Evolutionary conservation across 2,329 filamentous ascomycete species (phyloP).

Genomic region (Beauveria australis): DNA sequence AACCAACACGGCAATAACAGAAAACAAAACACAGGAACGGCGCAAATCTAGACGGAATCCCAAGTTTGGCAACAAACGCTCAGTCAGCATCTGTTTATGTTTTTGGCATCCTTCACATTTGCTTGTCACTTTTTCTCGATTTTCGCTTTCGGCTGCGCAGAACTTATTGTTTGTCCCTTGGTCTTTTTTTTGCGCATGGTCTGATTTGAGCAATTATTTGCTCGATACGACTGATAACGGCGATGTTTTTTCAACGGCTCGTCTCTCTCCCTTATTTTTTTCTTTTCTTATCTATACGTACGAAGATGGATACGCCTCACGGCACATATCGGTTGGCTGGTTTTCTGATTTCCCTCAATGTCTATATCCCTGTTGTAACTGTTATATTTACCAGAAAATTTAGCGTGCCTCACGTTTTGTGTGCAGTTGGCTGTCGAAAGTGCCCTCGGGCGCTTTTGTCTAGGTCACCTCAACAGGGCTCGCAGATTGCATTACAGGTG

Average conservation of each 20-base stretch:
- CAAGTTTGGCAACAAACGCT: constrained; percentile 26
- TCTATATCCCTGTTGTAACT: constrained; percentile 6
- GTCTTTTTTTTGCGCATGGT: constrained; percentile 10
- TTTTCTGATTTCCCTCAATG: constrained; percentile 1
- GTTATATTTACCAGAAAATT: not conserved
- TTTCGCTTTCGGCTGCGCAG: constrained; percentile 6
- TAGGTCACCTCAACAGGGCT: not conserved
- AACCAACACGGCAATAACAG: not conserved
- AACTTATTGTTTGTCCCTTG: constrained; percentile 14
- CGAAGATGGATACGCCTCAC: constrained; percentile 32
- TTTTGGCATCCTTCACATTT: constrained; percentile 4
- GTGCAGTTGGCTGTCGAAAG: not conserved
- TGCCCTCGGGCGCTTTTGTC: not conserved
- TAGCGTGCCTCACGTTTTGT: not conserved
- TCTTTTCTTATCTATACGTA: constrained; percentile 16
- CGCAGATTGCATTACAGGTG: not conserved
- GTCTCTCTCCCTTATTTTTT: not conserved
- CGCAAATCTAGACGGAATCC: constrained; percentile 13
- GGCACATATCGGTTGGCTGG: constrained; percentile 19
- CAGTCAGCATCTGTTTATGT: constrained; percentile 10
- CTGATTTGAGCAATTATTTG: not conserved
- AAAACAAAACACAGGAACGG: not conserved
- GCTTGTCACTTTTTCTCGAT: constrained; percentile 1
- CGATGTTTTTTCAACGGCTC: not conserved
- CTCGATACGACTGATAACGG: not conserved